Conservation (phyloP, 2,329 filamentous ascomycete genomes). For the Penicillium sclerotiorum region DNA sequence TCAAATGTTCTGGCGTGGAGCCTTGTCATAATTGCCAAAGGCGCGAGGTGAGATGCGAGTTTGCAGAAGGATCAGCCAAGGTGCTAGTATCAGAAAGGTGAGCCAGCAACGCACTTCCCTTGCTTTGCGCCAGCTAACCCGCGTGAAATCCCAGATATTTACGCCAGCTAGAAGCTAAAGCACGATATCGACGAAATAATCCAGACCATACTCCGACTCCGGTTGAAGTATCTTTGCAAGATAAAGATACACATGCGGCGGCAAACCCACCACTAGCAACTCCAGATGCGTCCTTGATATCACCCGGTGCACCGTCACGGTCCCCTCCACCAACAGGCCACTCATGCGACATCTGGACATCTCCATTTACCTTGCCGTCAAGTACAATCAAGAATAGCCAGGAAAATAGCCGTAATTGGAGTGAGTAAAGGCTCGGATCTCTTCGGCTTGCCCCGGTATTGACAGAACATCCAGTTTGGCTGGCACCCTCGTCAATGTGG, state of each 20-base stretch:
- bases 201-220: background rate
- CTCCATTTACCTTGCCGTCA: conserved; percentile 22
- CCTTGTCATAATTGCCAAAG: background rate
- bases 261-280: background rate
- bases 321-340: background rate
- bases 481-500: conserved; percentile 27
- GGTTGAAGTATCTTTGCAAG: background rate
- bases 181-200: background rate
- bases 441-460: conserved; percentile 23
- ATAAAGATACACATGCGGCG: background rate
- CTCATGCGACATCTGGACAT: conserved; percentile 24
- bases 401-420: conserved; percentile 34
- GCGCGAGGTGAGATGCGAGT: background rate
- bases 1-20: background rate
- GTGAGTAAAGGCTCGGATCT: conserved; percentile 26
- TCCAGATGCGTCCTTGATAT: background rate
- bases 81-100: background rate
- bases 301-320: conserved; percentile 1
- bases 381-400: conserved; percentile 19
- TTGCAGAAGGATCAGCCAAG: background rate
- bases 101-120: background rate
- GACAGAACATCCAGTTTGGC: conserved; percentile 18
- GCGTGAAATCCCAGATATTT: background rate
- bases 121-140: background rate
- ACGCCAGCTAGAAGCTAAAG: background rate